A percentile compares a stretch with the other conserved stretches of the same genome.
phyloP scores from a whole-genome alignment of 2,329 filamentous ascomycete genomes.

The Allantophomopsis lycopodina region DNA sequence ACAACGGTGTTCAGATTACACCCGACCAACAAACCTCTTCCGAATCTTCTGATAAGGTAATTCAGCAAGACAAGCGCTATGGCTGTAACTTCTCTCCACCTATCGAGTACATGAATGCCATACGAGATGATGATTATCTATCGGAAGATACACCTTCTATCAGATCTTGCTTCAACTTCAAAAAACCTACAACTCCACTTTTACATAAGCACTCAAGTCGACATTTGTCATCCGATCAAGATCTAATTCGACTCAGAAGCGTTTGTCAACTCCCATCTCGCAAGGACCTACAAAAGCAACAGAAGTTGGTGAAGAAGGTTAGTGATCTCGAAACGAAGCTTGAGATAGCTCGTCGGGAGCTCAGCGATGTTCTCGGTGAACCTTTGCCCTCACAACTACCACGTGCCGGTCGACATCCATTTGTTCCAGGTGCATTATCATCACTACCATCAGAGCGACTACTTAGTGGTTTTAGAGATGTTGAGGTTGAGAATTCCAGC shows the following conservation, averaged over 20 bases:
- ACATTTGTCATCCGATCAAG: slow-evolving; percentile 17
- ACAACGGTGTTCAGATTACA: slow-evolving; percentile 12
- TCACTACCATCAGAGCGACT: slow-evolving; percentile 30
- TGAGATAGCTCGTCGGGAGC: slow-evolving; percentile 36
- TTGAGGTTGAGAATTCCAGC: slow-evolving; percentile 3
- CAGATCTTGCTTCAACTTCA: slow-evolving; percentile 9
- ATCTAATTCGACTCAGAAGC: slow-evolving; percentile 8
- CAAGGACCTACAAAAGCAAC: slow-evolving; percentile 40
- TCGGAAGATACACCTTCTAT: slow-evolving; percentile 1
- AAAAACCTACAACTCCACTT: slow-evolving; percentile 11
- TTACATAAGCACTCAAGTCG: slow-evolving; percentile 3
- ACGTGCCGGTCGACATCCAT: slow-evolving; percentile 18
- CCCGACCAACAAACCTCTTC: slow-evolving; percentile 2
- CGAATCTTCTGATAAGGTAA: neutral
- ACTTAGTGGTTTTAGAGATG: slow-evolving; percentile 18
- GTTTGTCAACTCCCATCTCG: slow-evolving; percentile 34
- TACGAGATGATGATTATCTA: slow-evolving; percentile 6
- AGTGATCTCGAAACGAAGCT: slow-evolving; percentile 46
- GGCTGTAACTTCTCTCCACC: slow-evolving; percentile 11
- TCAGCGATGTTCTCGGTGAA: slow-evolving; percentile 31
- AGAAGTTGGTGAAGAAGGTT: slow-evolving; percentile 42
- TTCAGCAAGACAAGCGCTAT: slow-evolving; percentile 13
- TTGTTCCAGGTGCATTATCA: slow-evolving; percentile 26
- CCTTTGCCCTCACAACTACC: slow-evolving; percentile 12
- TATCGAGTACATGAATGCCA: neutral